Evolutionary conservation across 2,329 filamentous ascomycete species (phyloP), one percentile per base, ranked within the genome.

Genomic region (Lachnellula arida): DNA sequence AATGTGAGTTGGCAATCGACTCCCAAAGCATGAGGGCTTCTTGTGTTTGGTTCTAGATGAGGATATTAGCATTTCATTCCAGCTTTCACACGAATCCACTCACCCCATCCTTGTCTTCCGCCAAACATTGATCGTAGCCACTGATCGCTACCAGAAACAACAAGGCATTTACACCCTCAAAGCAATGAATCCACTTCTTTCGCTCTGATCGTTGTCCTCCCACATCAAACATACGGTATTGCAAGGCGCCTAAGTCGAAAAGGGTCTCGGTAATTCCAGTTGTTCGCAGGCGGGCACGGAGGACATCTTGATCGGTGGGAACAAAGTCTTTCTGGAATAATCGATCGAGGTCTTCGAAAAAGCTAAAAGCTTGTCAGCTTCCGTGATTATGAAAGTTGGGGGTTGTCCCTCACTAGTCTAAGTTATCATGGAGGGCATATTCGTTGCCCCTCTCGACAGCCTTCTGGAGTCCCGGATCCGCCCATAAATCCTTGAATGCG

Each of bases 251-350:
- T 14, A 96, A 81, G 71, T 96, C 91, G 72, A 97, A 97, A 60
- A 93, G 82, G 2, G 92, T 96, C 73, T 97, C 93, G 50, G 90
- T 97, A 66, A 97, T 97, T 65, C 93, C 93, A 2, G 94, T 97
- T 17, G 93, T 97, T 67, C 91, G 83, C 72, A 97, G 75, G 71
- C 93, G 84, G 51, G 92, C 94, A 65, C 93, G 89, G 51, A 97
- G 81, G 65, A 97, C 88, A 75, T 97, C 93, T 74, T 97, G 93
- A 71, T 97, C 91, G 69, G 88, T 90, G 15, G 94, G 94, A 19
- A 96, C 78, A 75, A 94, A 97, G 63, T 86, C 84, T 64, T 82
- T 84, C 48, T 79, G 78, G 78, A 90, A 92, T 56, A 93, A 77
- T 49, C 88, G 83, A 66, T 92, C 87, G 59, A 91, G 75, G 57